These are phyloP conservation scores for Mucor irregularis DNA, from an alignment of 371 early-diverging fungal genomes.

Conservation along the genomic window DNA sequence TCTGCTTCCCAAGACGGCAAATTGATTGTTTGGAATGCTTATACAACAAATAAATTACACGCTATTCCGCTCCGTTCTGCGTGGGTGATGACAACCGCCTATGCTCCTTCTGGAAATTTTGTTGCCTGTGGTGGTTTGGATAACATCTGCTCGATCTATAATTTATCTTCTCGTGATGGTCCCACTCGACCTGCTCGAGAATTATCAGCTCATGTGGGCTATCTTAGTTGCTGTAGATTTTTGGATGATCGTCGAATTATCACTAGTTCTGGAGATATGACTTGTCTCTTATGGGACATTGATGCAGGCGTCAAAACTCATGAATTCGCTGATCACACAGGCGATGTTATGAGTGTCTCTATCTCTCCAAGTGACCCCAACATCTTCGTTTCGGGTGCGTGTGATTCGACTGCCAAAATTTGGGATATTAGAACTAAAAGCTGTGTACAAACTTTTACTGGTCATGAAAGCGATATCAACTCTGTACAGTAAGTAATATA, in stretches of 20 bases:
- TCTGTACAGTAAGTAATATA: too few relatives aligned
- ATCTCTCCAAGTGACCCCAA: too few relatives aligned
- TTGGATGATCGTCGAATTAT: constrained; percentile 92
- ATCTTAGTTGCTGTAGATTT: constrained; percentile 96
- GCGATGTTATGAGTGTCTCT: constrained; percentile 95
- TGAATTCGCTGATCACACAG: constrained; percentile 97
- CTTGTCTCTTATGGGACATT: constrained; percentile 99
- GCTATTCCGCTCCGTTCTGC: constrained; percentile 97
- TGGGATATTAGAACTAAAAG: constrained; percentile 97
- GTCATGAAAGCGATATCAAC: constrained; percentile 98
- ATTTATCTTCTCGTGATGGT: constrained; percentile 88
- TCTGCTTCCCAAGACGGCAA: constrained; percentile 99
- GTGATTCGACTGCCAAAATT: constrained; percentile 97
- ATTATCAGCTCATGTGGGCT: constrained; percentile 93
- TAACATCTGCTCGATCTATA: constrained; percentile 97
- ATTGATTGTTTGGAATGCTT: constrained; percentile 98
- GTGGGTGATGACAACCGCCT: constrained; percentile 99
- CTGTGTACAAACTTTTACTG: constrained; percentile 97
- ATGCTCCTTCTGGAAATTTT: constrained; percentile 95
- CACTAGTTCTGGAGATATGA: constrained; percentile 96
- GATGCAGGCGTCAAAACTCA: constrained; percentile 92
- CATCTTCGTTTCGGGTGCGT: constrained; percentile 96
- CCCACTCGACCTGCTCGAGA: constrained; percentile 92
- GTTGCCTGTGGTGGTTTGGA: constrained; percentile 99
- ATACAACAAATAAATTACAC: constrained; percentile 95